These are phyloP conservation scores for Suillus fuscotomentosus DNA, from an alignment of 768 basidiomycete species.

Conservation along the genomic window DNA sequence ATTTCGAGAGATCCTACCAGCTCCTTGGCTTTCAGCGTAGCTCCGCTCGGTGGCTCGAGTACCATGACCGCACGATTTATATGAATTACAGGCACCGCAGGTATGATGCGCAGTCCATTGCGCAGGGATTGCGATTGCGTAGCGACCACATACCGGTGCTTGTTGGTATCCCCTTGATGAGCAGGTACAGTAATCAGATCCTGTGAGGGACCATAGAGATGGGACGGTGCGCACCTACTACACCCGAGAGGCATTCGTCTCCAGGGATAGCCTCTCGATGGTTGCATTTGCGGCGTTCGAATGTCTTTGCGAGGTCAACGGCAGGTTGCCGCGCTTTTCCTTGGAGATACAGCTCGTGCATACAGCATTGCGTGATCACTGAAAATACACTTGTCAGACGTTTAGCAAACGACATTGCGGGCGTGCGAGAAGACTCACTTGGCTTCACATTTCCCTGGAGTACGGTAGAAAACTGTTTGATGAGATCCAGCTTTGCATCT, in stretches of 20 bases:
- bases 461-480: constrained; percentile 70
- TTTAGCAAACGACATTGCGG: constrained; percentile 9
- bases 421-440: constrained; percentile 54
- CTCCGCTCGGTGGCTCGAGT: constrained; percentile 84
- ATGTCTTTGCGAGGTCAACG: constrained; percentile 88
- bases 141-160: constrained; percentile 89
- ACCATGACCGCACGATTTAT: constrained; percentile 92
- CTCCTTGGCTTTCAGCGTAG: constrained; percentile 69
- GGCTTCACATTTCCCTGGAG: constrained; percentile 89
- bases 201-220: background rate
- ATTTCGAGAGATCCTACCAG: constrained; percentile 36
- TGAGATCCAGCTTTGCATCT: constrained; percentile 71
- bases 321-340: constrained; percentile 71
- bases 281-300: constrained; percentile 93
- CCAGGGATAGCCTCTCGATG: constrained; percentile 85
- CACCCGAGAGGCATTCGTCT: constrained; percentile 76
- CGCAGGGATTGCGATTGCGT: constrained; percentile 80
- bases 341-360: constrained; percentile 87
- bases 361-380: constrained; percentile 99
- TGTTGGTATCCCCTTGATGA: constrained; percentile 70
- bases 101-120: constrained; percentile 62
- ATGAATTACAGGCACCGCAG: constrained; percentile 88
- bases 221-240: constrained; percentile 59
- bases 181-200: constrained; percentile 5
- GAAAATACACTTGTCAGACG: constrained; percentile 43